Evolutionary conservation across 1,284 basidiomycete genomes (phyloP), one percentile per base, ranked within the genome.

Genomic region (Ustilago crameri): DNA sequence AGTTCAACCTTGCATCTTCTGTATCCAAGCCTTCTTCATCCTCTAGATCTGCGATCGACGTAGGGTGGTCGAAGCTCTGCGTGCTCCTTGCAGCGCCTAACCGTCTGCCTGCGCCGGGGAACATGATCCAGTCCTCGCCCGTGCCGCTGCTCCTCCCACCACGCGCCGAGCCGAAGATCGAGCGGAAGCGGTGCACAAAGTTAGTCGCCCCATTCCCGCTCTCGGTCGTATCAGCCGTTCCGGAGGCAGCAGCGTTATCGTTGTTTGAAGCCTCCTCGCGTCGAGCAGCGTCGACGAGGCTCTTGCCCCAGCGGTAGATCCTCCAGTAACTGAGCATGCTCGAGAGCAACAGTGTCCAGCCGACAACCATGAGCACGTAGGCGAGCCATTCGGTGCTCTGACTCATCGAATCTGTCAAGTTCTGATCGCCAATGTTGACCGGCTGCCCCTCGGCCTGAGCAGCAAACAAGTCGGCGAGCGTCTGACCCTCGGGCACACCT

Each of bases 281-380:
- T 9, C 69, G 51, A 0, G 75, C 69, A 7, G 70, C 77, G 32
- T 71, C 69, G 30, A 80, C 77, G n/a, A 80, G 71, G 37, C 53
- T 64, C 40, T 67, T 62, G 44, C 75, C 77, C 75, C 75, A 80
- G 3, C 79, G 64, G 48, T 68, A 63, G 51, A 79, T 74, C 18
- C 77, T 63, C 73, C 90, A 92, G 85, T 89, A 95, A 20, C 91
- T 89, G 44, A 93, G 87, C 50, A 91, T 68, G 41, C 90, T 91
- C 1, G 91, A 90, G 55, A 64, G 67, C 42, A 57, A 44, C 3
- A 95, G 86, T 86, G 95, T 93, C 93, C 93, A 95, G 12, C 94
- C 91, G 35, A 93, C 76, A 0, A 90, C 91, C 92, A 96, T 96
- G 78, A 96, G 87, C 52, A 95, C 84, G 85, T 95, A 93, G 1